Percentiles rank a stretch among this genome's conserved stretches.
These are phyloP conservation scores for Vicia sativa DNA, from an alignment of 306 rosid species.

Conservation along the genomic window DNA sequence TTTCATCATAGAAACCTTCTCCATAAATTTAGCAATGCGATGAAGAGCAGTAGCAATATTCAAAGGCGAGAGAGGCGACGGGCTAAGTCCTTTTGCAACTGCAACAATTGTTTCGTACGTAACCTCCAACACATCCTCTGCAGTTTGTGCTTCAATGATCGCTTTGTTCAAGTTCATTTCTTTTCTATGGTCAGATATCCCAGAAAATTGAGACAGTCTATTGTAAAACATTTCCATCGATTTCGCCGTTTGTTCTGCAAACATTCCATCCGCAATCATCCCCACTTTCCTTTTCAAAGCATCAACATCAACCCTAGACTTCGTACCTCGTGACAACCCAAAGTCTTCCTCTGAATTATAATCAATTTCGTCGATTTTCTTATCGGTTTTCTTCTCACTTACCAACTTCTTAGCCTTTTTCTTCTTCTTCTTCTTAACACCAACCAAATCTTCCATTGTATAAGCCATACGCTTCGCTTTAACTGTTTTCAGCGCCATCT, in stretches of 20 bases:
- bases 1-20: conserved; percentile 67
- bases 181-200: conserved; percentile 77
- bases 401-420: conserved; percentile 54
- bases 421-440: conserved; percentile 64
- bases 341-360: conserved; percentile 51
- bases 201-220: conserved; percentile 75
- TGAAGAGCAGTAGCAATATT: conserved; percentile 94
- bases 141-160: conserved; percentile 78
- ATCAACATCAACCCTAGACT: background rate
- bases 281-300: conserved; percentile 58
- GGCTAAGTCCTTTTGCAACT: conserved; percentile 85
- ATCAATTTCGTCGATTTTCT: conserved; percentile 46
- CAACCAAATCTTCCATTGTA: conserved; percentile 58
- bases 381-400: conserved; percentile 41
- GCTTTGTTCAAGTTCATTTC: conserved; percentile 76
- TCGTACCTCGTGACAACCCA: conserved; percentile 28
- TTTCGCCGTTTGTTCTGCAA: conserved; percentile 62
- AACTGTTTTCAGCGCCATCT: conserved; percentile 66
- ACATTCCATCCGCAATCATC: conserved; percentile 62
- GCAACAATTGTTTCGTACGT: conserved; percentile 70
- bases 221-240: conserved; percentile 61
- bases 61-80: conserved; percentile 89
- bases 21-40: conserved; percentile 95
- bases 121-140: conserved; percentile 79
- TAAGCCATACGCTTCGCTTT: conserved; percentile 65